These are phyloP conservation scores for Bipolaris cookei DNA, from an alignment of 2,329 filamentous ascomycete genomes.

Conservation along the genomic window DNA sequence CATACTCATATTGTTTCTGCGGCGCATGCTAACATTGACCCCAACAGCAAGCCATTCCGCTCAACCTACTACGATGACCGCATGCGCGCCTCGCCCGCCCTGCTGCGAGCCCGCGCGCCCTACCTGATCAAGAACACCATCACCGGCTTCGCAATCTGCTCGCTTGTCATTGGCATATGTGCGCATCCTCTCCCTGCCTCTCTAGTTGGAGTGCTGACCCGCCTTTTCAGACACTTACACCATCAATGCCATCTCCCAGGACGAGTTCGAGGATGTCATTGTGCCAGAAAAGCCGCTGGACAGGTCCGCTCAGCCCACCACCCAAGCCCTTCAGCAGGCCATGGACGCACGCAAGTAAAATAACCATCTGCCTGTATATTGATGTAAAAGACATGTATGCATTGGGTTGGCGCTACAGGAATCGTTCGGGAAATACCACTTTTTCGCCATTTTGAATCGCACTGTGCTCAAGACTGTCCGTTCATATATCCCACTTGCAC, in stretches of 20 bases:
- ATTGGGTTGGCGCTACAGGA: conserved; percentile 39
- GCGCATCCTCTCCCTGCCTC: conserved; percentile 41
- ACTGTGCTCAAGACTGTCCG: not conserved
- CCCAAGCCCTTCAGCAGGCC: conserved; percentile 40
- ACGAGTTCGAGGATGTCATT: conserved; percentile 95
- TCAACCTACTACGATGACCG: conserved; percentile 92
- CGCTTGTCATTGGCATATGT: conserved; percentile 87
- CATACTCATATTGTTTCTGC: not conserved
- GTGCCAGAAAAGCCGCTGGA: conserved; percentile 75
- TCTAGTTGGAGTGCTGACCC: conserved; percentile 9
- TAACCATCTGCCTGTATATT: conserved; percentile 25
- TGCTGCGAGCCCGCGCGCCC: conserved; percentile 88
- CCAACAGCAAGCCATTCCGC: conserved; percentile 55
- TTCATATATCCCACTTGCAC: not conserved
- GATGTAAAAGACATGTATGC: conserved; percentile 36
- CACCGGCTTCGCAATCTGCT: conserved; percentile 76
- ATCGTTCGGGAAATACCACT: conserved; percentile 24
- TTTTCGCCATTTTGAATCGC: conserved; percentile 11
- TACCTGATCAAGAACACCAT: conserved; percentile 90
- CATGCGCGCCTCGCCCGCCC: conserved; percentile 82
- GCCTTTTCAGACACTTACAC: conserved; percentile 67
- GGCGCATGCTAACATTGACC: conserved; percentile 17
- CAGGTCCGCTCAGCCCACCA: conserved; percentile 45
- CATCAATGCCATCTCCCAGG: conserved; percentile 87
- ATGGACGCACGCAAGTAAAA: conserved; percentile 38